Evolutionary conservation across 495 filamentous ascomycete genomes (phyloP), one percentile per base, ranked within the genome.

Genomic region (Symbiotaphrina buchneri): DNA sequence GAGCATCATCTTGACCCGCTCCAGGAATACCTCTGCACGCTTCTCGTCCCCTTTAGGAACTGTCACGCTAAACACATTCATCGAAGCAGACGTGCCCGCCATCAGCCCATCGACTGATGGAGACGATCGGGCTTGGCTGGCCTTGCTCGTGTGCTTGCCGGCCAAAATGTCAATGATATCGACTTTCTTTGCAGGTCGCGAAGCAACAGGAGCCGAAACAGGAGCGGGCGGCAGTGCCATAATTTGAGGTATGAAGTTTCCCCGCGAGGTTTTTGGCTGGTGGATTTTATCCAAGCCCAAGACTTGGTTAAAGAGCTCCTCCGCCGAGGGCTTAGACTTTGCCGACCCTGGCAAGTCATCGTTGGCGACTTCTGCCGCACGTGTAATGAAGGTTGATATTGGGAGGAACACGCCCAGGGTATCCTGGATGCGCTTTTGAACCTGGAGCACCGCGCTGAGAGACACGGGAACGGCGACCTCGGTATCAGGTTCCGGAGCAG

Each of bases 261-360:
- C 34, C 18, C 71, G 56, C 1, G 61, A 59, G 14, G 63, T 62
- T 2, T 47, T 47, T 14, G 57, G 53, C 10, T 46, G 45, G 29
- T 55, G 39, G 5, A 68, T 53, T 39, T 67, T 68, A 34, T 73
- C 62, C 2, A 79, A 50, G 15, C 85, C 85, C 7, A 97, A 63
- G 10, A 97, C 55, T 44, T 84, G 67, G 43, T 92, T 66, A 51
- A 95, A 94, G 5, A 97, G 61, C 39, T 93, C 81, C 42, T 87
- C 69, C 4, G 71, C 54, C 3, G 74, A 69, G 15, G 71, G 71
- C 39, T 67, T 60, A 19, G 58, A 52, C 34, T 46, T 55, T 29
- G 63, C 51, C 2, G 71, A 60, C 10, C 63, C 57, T 5, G 90
- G 90, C 3, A 94, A 63, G 20, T 74, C 63, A 26, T 84, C 71